Evolutionary conservation across 192 early-diverging fungal species (phyloP).

Genomic region (Coemansia sp.): DNA sequence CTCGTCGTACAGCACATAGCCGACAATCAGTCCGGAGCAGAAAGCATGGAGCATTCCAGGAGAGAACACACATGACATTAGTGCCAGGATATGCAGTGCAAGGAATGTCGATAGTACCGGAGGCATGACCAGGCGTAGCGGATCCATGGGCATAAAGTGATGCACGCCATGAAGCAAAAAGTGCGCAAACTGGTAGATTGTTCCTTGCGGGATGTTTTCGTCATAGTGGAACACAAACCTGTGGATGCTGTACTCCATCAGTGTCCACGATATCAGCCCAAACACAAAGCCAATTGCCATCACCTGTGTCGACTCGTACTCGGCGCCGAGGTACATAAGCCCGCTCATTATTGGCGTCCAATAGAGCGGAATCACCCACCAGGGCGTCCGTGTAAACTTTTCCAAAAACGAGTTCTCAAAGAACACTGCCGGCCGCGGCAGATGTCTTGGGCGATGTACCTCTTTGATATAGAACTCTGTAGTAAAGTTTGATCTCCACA

Average conservation of each 20-base stretch:
- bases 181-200: constrained; percentile 69
- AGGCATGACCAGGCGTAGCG: constrained; percentile 94
- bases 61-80: constrained; percentile 61
- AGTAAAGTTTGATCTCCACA: constrained; percentile 66
- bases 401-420: constrained; percentile 77
- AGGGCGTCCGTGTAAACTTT: constrained; percentile 84
- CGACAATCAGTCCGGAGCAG: constrained; percentile 69
- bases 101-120: constrained; percentile 67
- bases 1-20: constrained; percentile 90
- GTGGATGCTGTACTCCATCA: constrained; percentile 89
- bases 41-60: constrained; percentile 63
- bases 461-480: constrained; percentile 87
- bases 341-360: constrained; percentile 75
- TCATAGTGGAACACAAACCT: constrained; percentile 95
- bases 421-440: constrained; percentile 72
- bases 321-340: constrained; percentile 25
- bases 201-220: constrained; percentile 80
- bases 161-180: constrained; percentile 95
- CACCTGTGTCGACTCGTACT: constrained; percentile 31
- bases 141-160: constrained; percentile 96
- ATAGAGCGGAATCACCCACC: constrained; percentile 84
- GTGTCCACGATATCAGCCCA: constrained; percentile 79
- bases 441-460: constrained; percentile 86
- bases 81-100: constrained; percentile 62
- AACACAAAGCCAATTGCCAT: constrained; percentile 56